These are phyloP conservation scores for Termitomyces sp. DNA, from an alignment of 1,284 basidiomycete species.

Conservation along the genomic window DNA sequence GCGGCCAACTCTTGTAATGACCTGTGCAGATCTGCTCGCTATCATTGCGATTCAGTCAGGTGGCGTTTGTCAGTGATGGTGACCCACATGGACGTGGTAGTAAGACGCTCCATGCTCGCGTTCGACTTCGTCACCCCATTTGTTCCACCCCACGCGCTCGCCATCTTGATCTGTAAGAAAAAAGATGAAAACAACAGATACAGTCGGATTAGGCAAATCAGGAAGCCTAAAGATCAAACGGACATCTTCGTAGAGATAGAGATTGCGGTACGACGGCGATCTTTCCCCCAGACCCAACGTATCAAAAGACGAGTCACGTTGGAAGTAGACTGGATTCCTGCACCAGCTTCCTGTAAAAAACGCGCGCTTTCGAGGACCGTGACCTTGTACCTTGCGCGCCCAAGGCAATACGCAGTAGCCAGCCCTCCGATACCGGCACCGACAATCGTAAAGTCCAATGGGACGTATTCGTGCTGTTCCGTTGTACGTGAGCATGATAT, in stretches of 20 bases:
- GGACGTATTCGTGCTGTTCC: not conserved
- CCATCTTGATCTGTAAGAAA: constrained; percentile 32
- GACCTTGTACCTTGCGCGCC: constrained; percentile 44
- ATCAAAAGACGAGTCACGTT: constrained; percentile 46
- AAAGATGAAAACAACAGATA: not conserved
- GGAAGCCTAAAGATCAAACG: constrained; percentile 10
- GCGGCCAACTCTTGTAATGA: constrained; percentile 39
- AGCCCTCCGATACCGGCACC: constrained; percentile 52
- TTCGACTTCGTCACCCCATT: constrained; percentile 37
- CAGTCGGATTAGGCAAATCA: no score
- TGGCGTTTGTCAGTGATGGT: not conserved
- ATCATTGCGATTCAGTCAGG: not conserved
- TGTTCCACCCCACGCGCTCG: constrained; percentile 41
- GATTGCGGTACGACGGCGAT: constrained; percentile 39
- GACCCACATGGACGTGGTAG: constrained; percentile 46
- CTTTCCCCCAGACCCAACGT: constrained; percentile 45
- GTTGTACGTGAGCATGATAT: not conserved
- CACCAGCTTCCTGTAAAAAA: constrained; percentile 24
- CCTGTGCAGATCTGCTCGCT: constrained; percentile 49
- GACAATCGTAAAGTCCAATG: constrained; percentile 40
- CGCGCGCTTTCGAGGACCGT: constrained; percentile 40
- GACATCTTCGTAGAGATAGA: constrained; percentile 45
- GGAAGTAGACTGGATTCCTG: constrained; percentile 38
- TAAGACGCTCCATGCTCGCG: constrained; percentile 44
- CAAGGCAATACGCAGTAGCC: constrained; percentile 41